A percentile compares a stretch with the other conserved stretches of the same genome.
Evolutionary conservation across 2,329 filamentous ascomycete species (phyloP).

Genomic region (Sclerotinia nivalis): DNA sequence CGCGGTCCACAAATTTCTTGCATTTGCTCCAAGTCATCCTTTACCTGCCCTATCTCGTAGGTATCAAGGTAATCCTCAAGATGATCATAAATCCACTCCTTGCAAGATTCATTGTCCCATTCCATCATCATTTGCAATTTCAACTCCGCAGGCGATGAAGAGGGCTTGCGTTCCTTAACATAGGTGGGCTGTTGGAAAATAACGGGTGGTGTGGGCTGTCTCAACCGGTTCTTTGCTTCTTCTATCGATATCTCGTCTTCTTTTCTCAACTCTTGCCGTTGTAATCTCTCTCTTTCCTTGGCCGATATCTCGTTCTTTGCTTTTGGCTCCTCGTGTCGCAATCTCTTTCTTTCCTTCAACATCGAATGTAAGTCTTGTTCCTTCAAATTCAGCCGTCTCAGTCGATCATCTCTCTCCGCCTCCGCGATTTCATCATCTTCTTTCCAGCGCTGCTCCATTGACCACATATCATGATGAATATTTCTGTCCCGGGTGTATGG

Average conservation of each 20-base stretch:
- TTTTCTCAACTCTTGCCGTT: not conserved
- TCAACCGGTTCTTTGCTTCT: not conserved
- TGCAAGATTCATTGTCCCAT: not conserved
- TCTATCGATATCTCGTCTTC: not conserved
- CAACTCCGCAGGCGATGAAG: not conserved
- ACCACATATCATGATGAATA: rapidly evolving
- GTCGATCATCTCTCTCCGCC: not conserved
- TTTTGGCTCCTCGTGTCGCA: not conserved
- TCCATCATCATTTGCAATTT: not conserved
- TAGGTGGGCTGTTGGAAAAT: too few species aligned
- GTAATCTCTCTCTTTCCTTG: too few species aligned
- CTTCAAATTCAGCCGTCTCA: not conserved
- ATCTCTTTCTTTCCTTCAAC: not conserved
- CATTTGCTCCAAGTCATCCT: not conserved
- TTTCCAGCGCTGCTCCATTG: not conserved
- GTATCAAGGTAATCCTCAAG: not conserved
- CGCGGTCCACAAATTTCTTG: not conserved
- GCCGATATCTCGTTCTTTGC: not conserved
- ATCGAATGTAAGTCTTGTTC: not conserved
- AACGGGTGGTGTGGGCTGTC: too few species aligned
- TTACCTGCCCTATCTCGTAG: not conserved
- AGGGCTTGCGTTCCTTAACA: not conserved
- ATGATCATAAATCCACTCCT: slow-evolving; percentile 3
- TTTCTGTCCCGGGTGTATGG: not conserved
- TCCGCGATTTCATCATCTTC: not conserved